A percentile compares a stretch with the other conserved stretches of the same genome.
phyloP scores from a whole-genome alignment of 768 basidiomycete species.

The Epithele typhae region DNA sequence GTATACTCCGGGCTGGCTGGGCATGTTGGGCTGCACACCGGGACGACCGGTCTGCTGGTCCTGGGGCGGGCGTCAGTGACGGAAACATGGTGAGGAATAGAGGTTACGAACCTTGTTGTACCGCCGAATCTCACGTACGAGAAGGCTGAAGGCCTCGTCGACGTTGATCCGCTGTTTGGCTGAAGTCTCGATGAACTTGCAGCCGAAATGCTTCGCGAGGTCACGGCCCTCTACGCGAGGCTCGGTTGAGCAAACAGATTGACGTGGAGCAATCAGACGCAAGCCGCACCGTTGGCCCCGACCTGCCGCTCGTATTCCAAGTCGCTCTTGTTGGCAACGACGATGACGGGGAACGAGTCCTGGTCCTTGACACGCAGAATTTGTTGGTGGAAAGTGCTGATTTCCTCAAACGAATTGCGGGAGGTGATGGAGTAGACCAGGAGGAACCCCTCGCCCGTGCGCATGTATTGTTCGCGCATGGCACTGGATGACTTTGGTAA shows the following conservation, averaged over 20 bases:
- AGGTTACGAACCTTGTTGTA: conserved; percentile 74
- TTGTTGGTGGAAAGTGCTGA: conserved; percentile 93
- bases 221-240: conserved; percentile 85
- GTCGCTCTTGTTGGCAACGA: conserved; percentile 98
- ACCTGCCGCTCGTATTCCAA: conserved; percentile 95
- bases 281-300: conserved; percentile 84
- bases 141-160: conserved; percentile 90
- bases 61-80: conserved; percentile 29
- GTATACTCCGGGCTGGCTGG: conserved; percentile 45
- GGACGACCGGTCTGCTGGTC: conserved; percentile 79
- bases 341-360: conserved; percentile 91
- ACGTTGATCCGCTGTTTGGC: conserved; percentile 97
- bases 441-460: conserved; percentile 96
- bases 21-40: conserved; percentile 40
- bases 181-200: conserved; percentile 94
- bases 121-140: conserved; percentile 90
- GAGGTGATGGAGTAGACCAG: conserved; percentile 99
- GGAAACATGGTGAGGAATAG: neutral
- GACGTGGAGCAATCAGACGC: neutral
- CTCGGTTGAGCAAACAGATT: conserved; percentile 1
- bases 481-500: conserved; percentile 51
- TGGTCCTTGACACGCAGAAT: conserved; percentile 96
- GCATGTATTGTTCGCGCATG: conserved; percentile 99
- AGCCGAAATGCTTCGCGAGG: conserved; percentile 90
- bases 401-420: conserved; percentile 95